These are phyloP conservation scores for Starmerella lactis-condensi DNA, from an alignment of 805 yeast species.

Conservation along the genomic window DNA sequence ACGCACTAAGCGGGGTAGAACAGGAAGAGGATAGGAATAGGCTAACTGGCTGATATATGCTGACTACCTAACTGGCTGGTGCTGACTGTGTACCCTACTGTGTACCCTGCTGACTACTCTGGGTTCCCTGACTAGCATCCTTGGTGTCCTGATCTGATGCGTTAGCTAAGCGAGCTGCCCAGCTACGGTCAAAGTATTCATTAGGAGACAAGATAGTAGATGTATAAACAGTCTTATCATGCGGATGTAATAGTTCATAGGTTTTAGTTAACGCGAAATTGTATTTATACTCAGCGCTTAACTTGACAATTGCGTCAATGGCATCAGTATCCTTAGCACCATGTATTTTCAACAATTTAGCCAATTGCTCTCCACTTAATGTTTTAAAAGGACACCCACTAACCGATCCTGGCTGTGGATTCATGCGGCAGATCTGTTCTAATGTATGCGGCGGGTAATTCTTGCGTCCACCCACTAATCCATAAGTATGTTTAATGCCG, in stretches of 20 bases:
- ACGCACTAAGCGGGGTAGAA: too few relatives aligned
- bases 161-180: too few relatives aligned
- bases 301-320: conserved; percentile 44
- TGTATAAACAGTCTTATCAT: conserved; percentile 26
- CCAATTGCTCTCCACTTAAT: conserved; percentile 44
- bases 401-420: conserved; percentile 36
- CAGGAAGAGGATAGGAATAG: too few relatives aligned
- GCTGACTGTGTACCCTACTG: too few relatives aligned
- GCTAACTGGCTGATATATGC: too few relatives aligned
- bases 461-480: conserved; percentile 74
- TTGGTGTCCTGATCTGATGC: too few relatives aligned
- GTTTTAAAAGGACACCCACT: conserved; percentile 90
- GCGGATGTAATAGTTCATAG: conserved; percentile 46
- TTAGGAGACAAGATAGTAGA: conserved; percentile 71
- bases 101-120: too few relatives aligned
- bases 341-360: conserved; percentile 37
- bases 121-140: too few relatives aligned
- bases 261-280: conserved; percentile 81
- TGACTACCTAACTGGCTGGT: too few relatives aligned
- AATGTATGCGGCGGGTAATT: conserved; percentile 80
- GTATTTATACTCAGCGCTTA: conserved; percentile 49
- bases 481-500: conserved; percentile 76
- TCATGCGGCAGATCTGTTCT: conserved; percentile 51
- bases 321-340: conserved; percentile 42
- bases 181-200: conserved; percentile 36